These are phyloP conservation scores for Avena eriantha DNA, from an alignment of 176 grass and related monocot genomes.

Conservation along the genomic window DNA sequence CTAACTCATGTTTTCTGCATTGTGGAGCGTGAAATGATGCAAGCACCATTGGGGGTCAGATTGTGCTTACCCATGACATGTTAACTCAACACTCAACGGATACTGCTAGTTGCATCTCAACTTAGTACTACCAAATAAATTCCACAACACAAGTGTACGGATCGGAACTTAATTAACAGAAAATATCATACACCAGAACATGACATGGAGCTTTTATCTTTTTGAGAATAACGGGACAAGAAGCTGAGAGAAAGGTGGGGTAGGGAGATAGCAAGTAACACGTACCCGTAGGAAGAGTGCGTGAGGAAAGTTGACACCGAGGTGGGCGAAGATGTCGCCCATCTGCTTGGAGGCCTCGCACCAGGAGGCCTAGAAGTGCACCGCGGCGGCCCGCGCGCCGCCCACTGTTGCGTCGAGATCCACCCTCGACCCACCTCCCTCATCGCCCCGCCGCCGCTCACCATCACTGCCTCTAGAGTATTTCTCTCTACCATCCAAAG, in stretches of 20 bases:
- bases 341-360: slow-evolving; percentile 99
- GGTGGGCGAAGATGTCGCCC: slow-evolving; percentile 93
- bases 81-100: neutral
- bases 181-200: slow-evolving; percentile 4
- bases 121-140: neutral
- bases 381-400: slow-evolving; percentile 53
- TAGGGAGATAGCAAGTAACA: neutral
- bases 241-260: neutral
- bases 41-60: neutral
- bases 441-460: slow-evolving; percentile 56
- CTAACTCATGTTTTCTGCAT: neutral
- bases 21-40: neutral
- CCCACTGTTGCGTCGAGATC: slow-evolving; percentile 78
- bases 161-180: neutral
- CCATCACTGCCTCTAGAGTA: slow-evolving; percentile 25
- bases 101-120: neutral
- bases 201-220: too few relatives aligned
- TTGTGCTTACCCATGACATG: neutral
- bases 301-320: slow-evolving; percentile 82
- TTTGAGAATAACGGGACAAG: neutral
- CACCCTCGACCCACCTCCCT: slow-evolving; percentile 68
- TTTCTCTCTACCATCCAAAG: neutral
- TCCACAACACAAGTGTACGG: neutral
- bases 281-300: slow-evolving; percentile 75
- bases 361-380: slow-evolving; percentile 97